Evolutionary conservation across 2,329 filamentous ascomycete species (phyloP), one percentile per base, ranked within the genome.

Genomic region (Penicillium sp.): DNA sequence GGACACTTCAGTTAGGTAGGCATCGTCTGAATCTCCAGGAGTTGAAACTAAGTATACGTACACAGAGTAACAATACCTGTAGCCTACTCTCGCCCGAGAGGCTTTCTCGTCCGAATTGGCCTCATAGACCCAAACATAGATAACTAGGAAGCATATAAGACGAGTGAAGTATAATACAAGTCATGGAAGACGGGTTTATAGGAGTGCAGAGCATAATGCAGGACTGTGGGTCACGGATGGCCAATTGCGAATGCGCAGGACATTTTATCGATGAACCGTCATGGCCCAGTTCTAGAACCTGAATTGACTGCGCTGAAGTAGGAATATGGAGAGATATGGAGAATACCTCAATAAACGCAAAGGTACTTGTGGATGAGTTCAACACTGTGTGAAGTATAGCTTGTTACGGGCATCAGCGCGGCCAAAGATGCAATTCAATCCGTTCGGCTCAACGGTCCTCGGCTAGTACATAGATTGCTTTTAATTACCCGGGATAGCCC

Each of bases 31-130:
- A 20, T 20, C 18, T 20, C 18, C 18, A 20, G 18, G 18, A 20
- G 18, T 20, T 20, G 18, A 20, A 20, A 20, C 18, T 20, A 20
- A 20, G 18, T 4, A 20, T 20, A 3, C 18, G 20, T 29, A 39
- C n/a, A 7, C 24, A 23, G 34, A 46, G 32, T 49, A 49, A 42
- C 39, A 29, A 46, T 49, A 51, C 48, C 27, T 13, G 36, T 45
- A 39, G 28, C 18, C 14, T 9, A 8, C 26, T 54, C 46, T 51
- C 51, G 51, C 46, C 51, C 51, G 51, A 51, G 16, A 18, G 3
- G 5, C 14, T 29, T 43, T 53, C 47, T 53, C 51, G 44, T 49
- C 51, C 51, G 51, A 53, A 39, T 46, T 1, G n/a, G 6, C 13
- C 13, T 36, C 36, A 28, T 22, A 34, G 4, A 16, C 35, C 6